phyloP scores from a whole-genome alignment of 2,329 filamentous ascomycete species.

The Aspergillus sp. region DNA sequence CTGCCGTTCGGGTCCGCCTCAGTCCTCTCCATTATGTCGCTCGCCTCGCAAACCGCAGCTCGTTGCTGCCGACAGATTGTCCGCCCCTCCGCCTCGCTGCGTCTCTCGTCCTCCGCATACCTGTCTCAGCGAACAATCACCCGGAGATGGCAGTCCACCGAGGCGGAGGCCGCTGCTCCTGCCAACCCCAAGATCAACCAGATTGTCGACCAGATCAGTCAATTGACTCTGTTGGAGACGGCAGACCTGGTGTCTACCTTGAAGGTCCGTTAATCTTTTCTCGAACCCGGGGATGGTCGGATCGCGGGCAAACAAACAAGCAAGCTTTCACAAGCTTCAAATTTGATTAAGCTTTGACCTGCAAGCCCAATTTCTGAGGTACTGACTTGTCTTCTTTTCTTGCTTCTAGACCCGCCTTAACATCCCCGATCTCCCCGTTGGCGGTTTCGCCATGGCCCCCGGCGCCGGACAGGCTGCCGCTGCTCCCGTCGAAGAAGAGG shows the following conservation, averaged over 20 bases:
- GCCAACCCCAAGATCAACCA: constrained; percentile 85
- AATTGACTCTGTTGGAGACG: constrained; percentile 96
- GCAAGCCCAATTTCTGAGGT: background rate
- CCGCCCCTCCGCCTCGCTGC: constrained; percentile 42
- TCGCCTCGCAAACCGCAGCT: constrained; percentile 41
- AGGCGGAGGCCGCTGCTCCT: constrained; percentile 55
- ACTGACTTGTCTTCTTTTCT: constrained; percentile 1
- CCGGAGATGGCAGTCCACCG: constrained; percentile 87
- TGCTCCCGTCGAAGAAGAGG: constrained; percentile 68
- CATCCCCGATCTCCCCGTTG: constrained; percentile 95
- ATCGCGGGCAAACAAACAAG: background rate
- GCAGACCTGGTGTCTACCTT: constrained; percentile 91
- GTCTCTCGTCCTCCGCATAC: constrained; percentile 41
- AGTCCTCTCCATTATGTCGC: constrained; percentile 34
- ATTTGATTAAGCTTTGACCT: background rate
- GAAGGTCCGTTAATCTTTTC: constrained; percentile 64
- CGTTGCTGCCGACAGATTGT: constrained; percentile 45
- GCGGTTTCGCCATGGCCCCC: constrained; percentile 76
- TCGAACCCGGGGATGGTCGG: background rate
- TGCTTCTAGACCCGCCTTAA: constrained; percentile 76
- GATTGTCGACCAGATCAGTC: constrained; percentile 98
- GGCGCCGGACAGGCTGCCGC: constrained; percentile 59
- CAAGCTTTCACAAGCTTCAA: background rate
- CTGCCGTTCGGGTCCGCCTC: constrained; percentile 11
- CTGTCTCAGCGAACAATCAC: constrained; percentile 43